Conservation (phyloP, 108 stramenopile genomes). For the Aureococcus anophagefferens region DNA sequence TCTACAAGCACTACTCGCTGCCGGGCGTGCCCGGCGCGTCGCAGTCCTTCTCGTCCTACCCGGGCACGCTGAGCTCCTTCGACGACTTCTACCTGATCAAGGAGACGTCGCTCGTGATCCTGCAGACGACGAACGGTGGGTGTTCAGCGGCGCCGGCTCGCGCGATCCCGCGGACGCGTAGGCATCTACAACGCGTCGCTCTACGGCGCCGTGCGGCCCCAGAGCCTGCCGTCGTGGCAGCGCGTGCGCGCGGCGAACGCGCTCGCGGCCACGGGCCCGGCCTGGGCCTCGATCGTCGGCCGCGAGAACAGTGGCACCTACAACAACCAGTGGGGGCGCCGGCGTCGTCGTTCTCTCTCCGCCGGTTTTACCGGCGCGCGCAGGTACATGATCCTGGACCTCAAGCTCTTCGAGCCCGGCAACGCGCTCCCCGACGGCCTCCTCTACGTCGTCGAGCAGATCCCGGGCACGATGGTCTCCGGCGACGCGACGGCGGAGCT, state of each 20-base stretch:
- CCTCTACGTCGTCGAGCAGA: constrained; percentile 24
- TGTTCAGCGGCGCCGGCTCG: no score
- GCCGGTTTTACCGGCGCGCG: no score
- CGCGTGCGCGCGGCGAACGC: no score
- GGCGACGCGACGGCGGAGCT: constrained; percentile 5
- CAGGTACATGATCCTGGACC: constrained; percentile 30
- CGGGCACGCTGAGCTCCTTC: constrained; percentile 20
- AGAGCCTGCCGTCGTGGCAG: no score
- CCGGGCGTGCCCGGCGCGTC: no score
- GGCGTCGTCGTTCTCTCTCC: no score
- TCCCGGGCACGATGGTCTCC: constrained; percentile 17
- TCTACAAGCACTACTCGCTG: no score
- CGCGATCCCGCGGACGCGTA: no score
- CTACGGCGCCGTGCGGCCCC: no score
- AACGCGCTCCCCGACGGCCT: constrained; percentile 7
- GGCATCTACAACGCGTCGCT: no score
- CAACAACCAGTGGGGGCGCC: constrained; percentile 30
- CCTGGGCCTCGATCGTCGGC: no score
- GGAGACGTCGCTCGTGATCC: constrained; percentile 1
- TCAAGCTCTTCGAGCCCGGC: constrained; percentile 9
- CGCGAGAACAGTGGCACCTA: constrained; percentile 29
- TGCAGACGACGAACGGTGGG: constrained; percentile 24
- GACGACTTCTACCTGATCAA: constrained; percentile 31
- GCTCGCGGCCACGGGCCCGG: no score
- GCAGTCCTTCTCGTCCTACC: constrained; percentile 22